These are phyloP conservation scores for Epichloe scottii DNA, from an alignment of 2,329 filamentous ascomycete species.

Conservation along the genomic window DNA sequence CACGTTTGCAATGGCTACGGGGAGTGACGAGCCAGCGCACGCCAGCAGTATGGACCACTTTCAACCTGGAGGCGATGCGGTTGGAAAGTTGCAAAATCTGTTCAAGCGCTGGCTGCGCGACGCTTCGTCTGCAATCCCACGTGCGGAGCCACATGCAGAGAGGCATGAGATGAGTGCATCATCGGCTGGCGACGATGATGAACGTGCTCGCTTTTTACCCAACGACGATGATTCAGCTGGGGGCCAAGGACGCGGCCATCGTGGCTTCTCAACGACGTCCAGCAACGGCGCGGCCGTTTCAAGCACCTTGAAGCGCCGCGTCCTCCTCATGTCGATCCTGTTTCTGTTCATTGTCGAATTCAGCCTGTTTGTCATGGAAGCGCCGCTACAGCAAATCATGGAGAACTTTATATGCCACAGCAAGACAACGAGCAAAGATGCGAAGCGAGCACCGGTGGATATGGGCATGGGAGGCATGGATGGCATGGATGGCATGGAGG, in stretches of 20 bases:
- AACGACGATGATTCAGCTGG: neutral
- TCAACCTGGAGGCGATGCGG: neutral
- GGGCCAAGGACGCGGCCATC: neutral
- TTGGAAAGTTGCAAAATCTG: neutral
- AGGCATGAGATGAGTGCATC: neutral
- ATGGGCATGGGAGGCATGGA: neutral
- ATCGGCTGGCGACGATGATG: neutral
- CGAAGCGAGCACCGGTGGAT: neutral
- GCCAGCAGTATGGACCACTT: neutral
- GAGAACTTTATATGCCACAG: neutral
- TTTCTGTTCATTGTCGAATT: neutral
- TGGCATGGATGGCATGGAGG: neutral
- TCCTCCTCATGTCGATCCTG: neutral
- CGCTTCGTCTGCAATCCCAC: neutral
- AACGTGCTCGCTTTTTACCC: neutral
- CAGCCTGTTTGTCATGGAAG: neutral
- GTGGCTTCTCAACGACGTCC: neutral
- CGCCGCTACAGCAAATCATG: neutral
- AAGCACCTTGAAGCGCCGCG: neutral
- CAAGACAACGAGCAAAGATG: neutral
- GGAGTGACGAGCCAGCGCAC: neutral
- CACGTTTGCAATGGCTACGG: neutral
- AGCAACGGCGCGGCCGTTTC: neutral
- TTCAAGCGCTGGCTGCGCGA: neutral
- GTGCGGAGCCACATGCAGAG: neutral